These are phyloP conservation scores for Sclerotinia spermophila DNA, from an alignment of 2,329 filamentous ascomycete species.

Conservation along the genomic window DNA sequence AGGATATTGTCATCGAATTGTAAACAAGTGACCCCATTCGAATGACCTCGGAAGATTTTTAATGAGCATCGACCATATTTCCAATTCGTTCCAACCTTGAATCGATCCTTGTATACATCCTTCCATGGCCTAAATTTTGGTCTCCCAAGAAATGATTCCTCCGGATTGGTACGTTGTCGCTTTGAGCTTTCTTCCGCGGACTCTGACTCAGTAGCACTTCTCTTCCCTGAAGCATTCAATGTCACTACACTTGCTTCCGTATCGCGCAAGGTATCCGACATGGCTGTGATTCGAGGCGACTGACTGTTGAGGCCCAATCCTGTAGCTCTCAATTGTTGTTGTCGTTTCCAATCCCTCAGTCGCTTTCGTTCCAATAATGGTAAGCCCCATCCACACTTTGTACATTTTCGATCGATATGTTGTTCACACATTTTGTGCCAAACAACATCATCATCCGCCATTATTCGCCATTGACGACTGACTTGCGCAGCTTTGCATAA, in stretches of 20 bases:
- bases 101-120: constrained; percentile 91
- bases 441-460: constrained; percentile 96
- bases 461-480: constrained; percentile 76
- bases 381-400: constrained; percentile 92
- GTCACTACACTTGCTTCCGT: constrained; percentile 16
- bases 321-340: constrained; percentile 68
- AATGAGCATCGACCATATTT: constrained; percentile 87
- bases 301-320: constrained; percentile 54
- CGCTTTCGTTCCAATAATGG: constrained; percentile 86
- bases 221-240: constrained; percentile 28
- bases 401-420: constrained; percentile 90
- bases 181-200: constrained; percentile 26
- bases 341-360: constrained; percentile 71
- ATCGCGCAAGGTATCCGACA: constrained; percentile 38
- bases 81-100: constrained; percentile 96
- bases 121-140: constrained; percentile 77
- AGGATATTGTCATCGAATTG: constrained; percentile 83
- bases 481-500: constrained; percentile 96
- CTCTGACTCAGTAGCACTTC: constrained; percentile 27
- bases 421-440: constrained; percentile 99
- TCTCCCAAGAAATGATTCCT: constrained; percentile 36
- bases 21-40: constrained; percentile 71
- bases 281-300: constrained; percentile 48
- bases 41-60: constrained; percentile 80
- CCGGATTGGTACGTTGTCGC: constrained; percentile 27